Evolutionary conservation across 495 filamentous ascomycete species (phyloP).

Genomic region (Xylaria sp.): DNA sequence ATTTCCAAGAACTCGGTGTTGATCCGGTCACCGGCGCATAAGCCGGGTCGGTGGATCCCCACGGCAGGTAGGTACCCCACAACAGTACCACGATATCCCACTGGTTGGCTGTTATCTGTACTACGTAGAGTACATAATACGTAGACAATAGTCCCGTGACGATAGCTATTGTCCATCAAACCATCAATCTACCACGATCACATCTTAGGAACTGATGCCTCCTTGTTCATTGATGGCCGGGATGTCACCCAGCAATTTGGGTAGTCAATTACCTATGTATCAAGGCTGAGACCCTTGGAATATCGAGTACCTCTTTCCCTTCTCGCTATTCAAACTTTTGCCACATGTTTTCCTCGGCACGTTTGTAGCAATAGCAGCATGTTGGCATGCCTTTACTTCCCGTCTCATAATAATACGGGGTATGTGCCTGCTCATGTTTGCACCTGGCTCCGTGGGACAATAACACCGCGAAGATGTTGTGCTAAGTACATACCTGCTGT

Average conservation of each 20-base stretch:
- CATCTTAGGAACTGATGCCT: background rate
- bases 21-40: background rate
- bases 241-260: slow-evolving; percentile 5
- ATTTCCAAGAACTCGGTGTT: background rate
- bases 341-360: background rate
- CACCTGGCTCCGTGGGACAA: slow-evolving; percentile 21
- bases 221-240: background rate
- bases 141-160: background rate
- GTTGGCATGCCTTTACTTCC: slow-evolving; percentile 5
- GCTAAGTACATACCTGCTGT: slow-evolving; percentile 27
- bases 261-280: slow-evolving; percentile 1
- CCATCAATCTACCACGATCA: background rate
- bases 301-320: background rate
- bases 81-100: too few relatives aligned
- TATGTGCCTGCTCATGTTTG: slow-evolving; percentile 13
- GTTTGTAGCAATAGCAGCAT: slow-evolving; percentile 10
- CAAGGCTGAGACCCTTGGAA: background rate
- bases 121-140: background rate
- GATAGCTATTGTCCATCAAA: background rate
- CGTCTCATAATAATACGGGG: background rate
- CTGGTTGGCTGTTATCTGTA: background rate
- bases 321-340: slow-evolving; percentile 12
- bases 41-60: background rate
- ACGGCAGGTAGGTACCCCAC: too few relatives aligned
- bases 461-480: slow-evolving; percentile 15